Evolutionary conservation across 208 protist genomes (phyloP), one percentile per base, ranked within the genome.

Genomic region (Crithidia brevicula): DNA sequence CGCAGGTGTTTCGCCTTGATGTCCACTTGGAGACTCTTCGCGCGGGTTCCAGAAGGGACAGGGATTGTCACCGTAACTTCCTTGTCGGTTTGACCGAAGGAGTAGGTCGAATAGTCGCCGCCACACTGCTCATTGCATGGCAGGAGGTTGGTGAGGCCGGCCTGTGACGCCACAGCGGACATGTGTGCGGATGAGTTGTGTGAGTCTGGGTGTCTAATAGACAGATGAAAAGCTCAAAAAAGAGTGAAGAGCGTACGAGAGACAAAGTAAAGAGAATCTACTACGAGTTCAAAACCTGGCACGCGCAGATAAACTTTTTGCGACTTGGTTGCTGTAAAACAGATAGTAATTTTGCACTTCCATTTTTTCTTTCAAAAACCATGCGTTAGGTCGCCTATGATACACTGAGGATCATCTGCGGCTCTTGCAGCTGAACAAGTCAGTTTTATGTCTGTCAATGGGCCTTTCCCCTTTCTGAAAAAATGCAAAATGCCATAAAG

Each of bases 41-140:
- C 59, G 11, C 68, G 71, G 11, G 86, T 91, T 11, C 79, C 78
- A 31, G 71, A 52, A 15, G 72, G 69, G 4, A 96, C 56, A 27
- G 81, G 83, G 31, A 96, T 64, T 4, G 72, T 83, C 46, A 96
- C 53, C 28, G 68, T 85, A 11, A 96, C 83, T 16, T 96, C 89
- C 34, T 76, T 85, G 23, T 95, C 92, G 16, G 62, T 83, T 72
- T 96, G 92, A 1, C 78, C 82, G 70, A 94, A 96, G 3, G 72
- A 82, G 63, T 96, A 96, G 11, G 58, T 59, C 0, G 76, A 67
- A 58, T 96, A 95, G 74, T 89, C 77, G n/a, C 89, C 87, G 36
- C 92, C 92, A 54, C 86, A 95, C 46, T 84, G 66, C 13, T 91
- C 86, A 71, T 94, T 96, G 59, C 87, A 91, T 20, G 88, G 77